Evolutionary conservation across 2,329 filamentous ascomycete genomes (phyloP).

Genomic region (Colletotrichum sojae): DNA sequence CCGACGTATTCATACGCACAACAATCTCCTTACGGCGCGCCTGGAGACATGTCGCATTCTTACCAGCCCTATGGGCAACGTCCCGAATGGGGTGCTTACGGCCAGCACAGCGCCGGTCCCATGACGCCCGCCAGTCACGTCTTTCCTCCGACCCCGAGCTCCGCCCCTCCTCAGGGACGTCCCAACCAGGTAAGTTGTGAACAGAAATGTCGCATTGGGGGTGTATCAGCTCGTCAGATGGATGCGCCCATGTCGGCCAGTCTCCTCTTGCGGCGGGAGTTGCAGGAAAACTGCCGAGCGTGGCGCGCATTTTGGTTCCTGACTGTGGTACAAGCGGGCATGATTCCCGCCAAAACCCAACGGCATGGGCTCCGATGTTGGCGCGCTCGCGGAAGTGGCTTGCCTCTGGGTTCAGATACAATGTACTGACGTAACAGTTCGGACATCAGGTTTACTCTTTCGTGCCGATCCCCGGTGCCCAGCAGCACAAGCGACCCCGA

Average conservation of each 20-base stretch:
- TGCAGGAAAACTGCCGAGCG: not conserved
- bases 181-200: slow-evolving; percentile 71
- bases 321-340: not conserved
- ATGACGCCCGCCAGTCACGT: slow-evolving; percentile 67
- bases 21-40: slow-evolving; percentile 89
- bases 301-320: not conserved
- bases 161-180: slow-evolving; percentile 67
- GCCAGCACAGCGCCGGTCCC: slow-evolving; percentile 64
- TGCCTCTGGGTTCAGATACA: slow-evolving; percentile 10
- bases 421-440: slow-evolving; percentile 42
- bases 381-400: slow-evolving; percentile 7
- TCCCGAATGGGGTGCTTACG: slow-evolving; percentile 82
- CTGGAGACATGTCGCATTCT: slow-evolving; percentile 87
- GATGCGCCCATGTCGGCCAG: not conserved
- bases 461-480: slow-evolving; percentile 95
- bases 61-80: slow-evolving; percentile 79
- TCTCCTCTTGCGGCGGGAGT: not conserved
- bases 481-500: slow-evolving; percentile 96
- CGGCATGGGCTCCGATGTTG: not conserved
- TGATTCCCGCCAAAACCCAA: too few relatives aligned
- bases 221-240: not conserved
- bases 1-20: slow-evolving; percentile 88
- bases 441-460: slow-evolving; percentile 89
- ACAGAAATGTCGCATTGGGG: not conserved
- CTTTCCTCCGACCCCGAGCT: slow-evolving; percentile 69